Percentiles rank a stretch among this genome's conserved stretches.
Conservation (phyloP, 768 basidiomycete species). For the Lactifluus hygrophoroides region DNA sequence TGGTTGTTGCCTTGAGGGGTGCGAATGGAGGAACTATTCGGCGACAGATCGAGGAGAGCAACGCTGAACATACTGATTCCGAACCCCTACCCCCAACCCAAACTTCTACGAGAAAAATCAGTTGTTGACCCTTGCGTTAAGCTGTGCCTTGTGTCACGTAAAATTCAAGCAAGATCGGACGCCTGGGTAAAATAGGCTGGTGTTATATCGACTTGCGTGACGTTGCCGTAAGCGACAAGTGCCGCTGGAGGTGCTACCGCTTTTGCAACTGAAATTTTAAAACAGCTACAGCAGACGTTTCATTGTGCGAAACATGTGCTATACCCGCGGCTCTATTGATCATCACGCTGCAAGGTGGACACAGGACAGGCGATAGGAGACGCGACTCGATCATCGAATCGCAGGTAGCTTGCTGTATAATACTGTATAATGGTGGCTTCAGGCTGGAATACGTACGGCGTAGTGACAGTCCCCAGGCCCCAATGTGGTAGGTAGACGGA, state of each 20-base stretch:
- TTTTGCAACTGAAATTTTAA: not conserved
- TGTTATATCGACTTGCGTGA: not conserved
- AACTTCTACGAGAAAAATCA: not conserved
- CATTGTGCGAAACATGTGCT: not conserved
- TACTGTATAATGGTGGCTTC: not conserved
- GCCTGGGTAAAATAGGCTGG: not conserved
- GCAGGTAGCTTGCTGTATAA: not conserved
- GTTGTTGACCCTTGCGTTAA: not conserved
- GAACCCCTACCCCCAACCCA: not conserved
- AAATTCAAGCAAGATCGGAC: not conserved
- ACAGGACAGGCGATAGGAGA: not conserved
- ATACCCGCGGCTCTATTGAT: not conserved
- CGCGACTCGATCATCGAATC: not conserved
- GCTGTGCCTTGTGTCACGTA: not conserved
- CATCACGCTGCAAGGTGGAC: not conserved
- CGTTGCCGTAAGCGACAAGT: not conserved
- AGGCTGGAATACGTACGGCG: not conserved
- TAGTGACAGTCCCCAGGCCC: not conserved
- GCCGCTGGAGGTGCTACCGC: not conserved
- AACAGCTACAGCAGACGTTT: not conserved
- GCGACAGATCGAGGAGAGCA: not conserved
- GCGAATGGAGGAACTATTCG: not conserved
- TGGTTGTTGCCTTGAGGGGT: not conserved
- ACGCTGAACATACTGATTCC: not conserved
- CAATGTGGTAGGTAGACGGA: not conserved